A percentile compares a stretch with the other conserved stretches of the same genome.
phyloP scores from a whole-genome alignment of 495 filamentous ascomycete species.

The Physcia stellaris region DNA sequence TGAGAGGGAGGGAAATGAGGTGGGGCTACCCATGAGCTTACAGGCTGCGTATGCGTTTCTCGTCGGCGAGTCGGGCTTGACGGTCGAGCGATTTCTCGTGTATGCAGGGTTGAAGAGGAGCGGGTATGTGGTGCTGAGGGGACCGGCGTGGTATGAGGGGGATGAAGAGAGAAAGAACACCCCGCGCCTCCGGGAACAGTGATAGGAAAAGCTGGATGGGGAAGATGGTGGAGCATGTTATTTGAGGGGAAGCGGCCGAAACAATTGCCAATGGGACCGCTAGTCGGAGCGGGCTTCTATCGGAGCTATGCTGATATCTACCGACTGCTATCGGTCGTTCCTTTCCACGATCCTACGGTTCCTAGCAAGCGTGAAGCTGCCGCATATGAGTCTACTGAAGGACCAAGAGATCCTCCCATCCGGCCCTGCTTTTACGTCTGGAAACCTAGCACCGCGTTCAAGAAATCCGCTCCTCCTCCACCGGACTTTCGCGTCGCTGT shows the following conservation, averaged over 20 bases:
- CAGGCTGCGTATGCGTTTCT: conserved; percentile 80
- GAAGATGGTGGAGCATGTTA: conserved; percentile 30
- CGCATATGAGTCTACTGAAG: background rate
- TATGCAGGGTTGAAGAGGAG: conserved; percentile 70
- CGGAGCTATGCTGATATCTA: conserved; percentile 72
- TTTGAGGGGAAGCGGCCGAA: conserved; percentile 6
- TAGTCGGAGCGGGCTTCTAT: conserved; percentile 65
- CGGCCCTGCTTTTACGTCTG: conserved; percentile 62
- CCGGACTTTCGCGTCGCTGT: conserved; percentile 79
- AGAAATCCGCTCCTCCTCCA: conserved; percentile 55
- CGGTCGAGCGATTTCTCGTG: conserved; percentile 75
- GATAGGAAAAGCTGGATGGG: too few species aligned
- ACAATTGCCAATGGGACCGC: conserved; percentile 38
- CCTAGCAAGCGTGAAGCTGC: background rate
- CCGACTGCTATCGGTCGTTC: conserved; percentile 58
- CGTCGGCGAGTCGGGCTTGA: conserved; percentile 49
- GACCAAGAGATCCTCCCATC: conserved; percentile 36
- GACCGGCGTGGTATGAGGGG: conserved; percentile 41
- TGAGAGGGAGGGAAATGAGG: conserved; percentile 25
- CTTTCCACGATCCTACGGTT: conserved; percentile 46
- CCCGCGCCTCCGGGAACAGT: too few species aligned
- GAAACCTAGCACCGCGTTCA: conserved; percentile 59
- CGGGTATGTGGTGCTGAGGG: conserved; percentile 66
- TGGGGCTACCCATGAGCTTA: conserved; percentile 68
- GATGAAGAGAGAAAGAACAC: conserved; percentile 37